phyloP scores from a whole-genome alignment of 306 rosid species.

The Acmispon strigosus region DNA sequence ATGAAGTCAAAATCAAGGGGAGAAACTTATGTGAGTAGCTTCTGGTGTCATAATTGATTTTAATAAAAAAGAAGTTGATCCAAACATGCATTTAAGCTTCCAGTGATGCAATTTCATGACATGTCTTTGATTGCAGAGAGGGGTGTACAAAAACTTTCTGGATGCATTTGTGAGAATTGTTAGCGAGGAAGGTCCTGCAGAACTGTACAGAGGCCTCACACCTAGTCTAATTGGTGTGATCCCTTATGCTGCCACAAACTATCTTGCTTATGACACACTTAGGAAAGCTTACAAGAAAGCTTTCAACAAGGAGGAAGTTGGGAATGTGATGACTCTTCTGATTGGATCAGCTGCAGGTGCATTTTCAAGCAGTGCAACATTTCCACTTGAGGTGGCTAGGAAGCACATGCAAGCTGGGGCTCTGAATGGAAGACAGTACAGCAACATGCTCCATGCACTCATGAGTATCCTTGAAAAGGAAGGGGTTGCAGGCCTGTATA shows the following conservation, averaged over 20 bases:
- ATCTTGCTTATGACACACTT: conserved; percentile 66
- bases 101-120: not conserved
- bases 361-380: conserved; percentile 67
- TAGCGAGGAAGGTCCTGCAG: conserved; percentile 65
- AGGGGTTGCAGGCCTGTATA: conserved; percentile 47
- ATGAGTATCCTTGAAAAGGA: conserved; percentile 51
- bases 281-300: conserved; percentile 44
- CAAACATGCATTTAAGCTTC: not conserved
- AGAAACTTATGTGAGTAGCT: too few species aligned
- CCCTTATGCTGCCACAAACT: conserved; percentile 76
- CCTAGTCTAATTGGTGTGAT: conserved; percentile 77
- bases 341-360: conserved; percentile 77
- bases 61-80: too few species aligned
- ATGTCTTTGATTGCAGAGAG: conserved; percentile 46
- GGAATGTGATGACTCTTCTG: conserved; percentile 54
- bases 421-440: conserved; percentile 57
- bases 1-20: too few species aligned
- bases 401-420: conserved; percentile 89
- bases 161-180: conserved; percentile 52
- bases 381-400: conserved; percentile 80
- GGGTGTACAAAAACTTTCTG: conserved; percentile 45
- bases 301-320: conserved; percentile 49
- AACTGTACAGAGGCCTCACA: conserved; percentile 70
- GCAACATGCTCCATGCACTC: conserved; percentile 64
- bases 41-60: too few species aligned